phyloP scores from a whole-genome alignment of 2,329 filamentous ascomycete species.

The Podosphaera xanthii region DNA sequence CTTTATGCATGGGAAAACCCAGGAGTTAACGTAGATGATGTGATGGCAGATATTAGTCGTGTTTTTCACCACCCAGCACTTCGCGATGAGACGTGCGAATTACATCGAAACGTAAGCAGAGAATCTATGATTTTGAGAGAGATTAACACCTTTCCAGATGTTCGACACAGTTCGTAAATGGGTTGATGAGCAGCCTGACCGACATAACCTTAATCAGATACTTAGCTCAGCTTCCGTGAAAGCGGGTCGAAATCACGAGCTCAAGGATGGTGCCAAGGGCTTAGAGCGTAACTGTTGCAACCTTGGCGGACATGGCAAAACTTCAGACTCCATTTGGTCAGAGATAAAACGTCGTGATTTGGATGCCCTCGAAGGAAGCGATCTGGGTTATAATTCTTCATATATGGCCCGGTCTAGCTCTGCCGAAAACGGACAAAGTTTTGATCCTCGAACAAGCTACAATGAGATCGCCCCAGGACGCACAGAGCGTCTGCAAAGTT shows the following conservation, averaged over 20 bases:
- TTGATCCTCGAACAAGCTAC: too few relatives aligned
- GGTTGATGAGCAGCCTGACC: constrained; percentile 46
- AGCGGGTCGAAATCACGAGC: constrained; percentile 54
- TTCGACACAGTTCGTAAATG: constrained; percentile 66
- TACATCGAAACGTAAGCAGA: constrained; percentile 28
- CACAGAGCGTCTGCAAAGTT: too few relatives aligned
- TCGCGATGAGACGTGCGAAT: constrained; percentile 50
- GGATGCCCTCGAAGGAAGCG: constrained; percentile 27
- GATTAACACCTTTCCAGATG: constrained; percentile 29
- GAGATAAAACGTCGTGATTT: constrained; percentile 37
- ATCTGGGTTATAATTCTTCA: constrained; percentile 13
- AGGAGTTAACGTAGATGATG: constrained; percentile 58
- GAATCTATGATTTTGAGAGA: neutral
- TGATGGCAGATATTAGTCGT: constrained; percentile 56
- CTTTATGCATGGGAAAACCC: constrained; percentile 87
- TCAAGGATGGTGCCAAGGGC: constrained; percentile 16
- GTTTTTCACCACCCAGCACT: constrained; percentile 82
- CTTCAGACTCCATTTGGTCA: constrained; percentile 34
- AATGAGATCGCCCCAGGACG: too few relatives aligned
- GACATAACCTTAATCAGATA: constrained; percentile 46
- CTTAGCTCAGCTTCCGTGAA: constrained; percentile 68
- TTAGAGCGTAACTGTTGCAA: constrained; percentile 16
- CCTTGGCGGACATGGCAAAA: constrained; percentile 28
- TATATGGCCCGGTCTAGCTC: neutral
- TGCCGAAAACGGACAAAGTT: too few relatives aligned